phyloP scores from a whole-genome alignment of 441 rosid species.

The Erodium trifolium region DNA sequence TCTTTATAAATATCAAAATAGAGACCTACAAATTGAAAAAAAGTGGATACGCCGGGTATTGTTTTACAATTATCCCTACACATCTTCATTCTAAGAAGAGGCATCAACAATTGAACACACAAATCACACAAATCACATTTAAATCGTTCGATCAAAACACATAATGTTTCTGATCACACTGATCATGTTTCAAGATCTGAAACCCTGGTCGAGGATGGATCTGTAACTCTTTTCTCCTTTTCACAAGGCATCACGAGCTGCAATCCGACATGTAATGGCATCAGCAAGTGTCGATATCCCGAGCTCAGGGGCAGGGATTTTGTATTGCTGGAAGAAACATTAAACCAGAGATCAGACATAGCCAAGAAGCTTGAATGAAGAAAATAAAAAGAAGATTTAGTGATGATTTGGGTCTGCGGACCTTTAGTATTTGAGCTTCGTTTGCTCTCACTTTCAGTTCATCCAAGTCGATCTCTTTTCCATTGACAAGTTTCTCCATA shows the following conservation, averaged over 20 bases:
- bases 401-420: conserved; percentile 12
- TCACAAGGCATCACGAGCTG: conserved; percentile 76
- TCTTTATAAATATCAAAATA: no score
- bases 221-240: background rate
- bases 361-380: no score
- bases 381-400: background rate
- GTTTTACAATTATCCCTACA: background rate
- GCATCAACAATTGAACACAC: background rate
- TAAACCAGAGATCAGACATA: conserved; percentile 2
- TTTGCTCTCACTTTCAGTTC: conserved; percentile 58
- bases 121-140: background rate
- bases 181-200: no score
- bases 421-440: conserved; percentile 74
- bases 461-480: conserved; percentile 60
- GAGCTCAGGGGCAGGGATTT: conserved; percentile 54
- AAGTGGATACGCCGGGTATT: no score
- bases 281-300: conserved; percentile 64
- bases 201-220: no score
- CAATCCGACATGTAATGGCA: conserved; percentile 72
- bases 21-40: no score
- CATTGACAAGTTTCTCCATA: conserved; percentile 46
- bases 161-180: background rate
- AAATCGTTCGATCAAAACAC: background rate
- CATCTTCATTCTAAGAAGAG: background rate
- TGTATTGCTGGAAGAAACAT: conserved; percentile 56